Base-by-base conservation (phyloP, 345 rosid species). In the Lepidium aucheri region DNA sequence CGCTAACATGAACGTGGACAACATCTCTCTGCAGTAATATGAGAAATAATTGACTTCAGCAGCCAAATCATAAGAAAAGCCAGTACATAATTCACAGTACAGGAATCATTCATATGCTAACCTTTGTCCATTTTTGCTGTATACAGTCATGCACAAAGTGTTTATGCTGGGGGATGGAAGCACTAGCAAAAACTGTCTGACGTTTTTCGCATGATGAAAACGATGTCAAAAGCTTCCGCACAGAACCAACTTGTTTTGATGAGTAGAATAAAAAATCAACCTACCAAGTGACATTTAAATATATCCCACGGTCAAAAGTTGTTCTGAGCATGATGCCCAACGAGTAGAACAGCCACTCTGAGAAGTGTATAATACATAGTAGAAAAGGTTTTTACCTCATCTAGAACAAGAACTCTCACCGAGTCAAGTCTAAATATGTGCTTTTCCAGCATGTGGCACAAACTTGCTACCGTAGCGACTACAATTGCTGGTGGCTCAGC, bases 91-190 rank as follows among this genome's bases (percentile, higher is more conserved):
- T 12, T 39, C 24, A 49, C 9, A 38, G 42, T 7, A 39, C 5
- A 17, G 17, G 14, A 12, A 63, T 46, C 17, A 68, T 66, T 28
- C 30, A 51, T 34, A 24, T 41, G 61, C 72, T 65, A 68, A 92
- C 97, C 96, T 86, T 90, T 65, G 91, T 93, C 98, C 98, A 93
- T 65, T 93, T 90, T 74, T 88, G 97, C 66, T 88, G 98, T 44
- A 90, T 76, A 69, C 97, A 90, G 45, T 90, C 96, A 66, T 85
- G 80, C 39, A 90, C 53, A 74, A 93, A 93, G 73, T 90, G 78
- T 28, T 81, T 83, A 65, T 89, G 97, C 73, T 93, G 97, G 44
- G 97, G 98, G 50, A 90, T 85, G 69, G 98, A 93, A 56, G 98
- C 98, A 77, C 98, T 86, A 20, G 94, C 94, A 63, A 93, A 85